Evolutionary conservation across 2,329 filamentous ascomycete species (phyloP), one percentile per base, ranked within the genome.

Genomic region (Xylariales sp.): DNA sequence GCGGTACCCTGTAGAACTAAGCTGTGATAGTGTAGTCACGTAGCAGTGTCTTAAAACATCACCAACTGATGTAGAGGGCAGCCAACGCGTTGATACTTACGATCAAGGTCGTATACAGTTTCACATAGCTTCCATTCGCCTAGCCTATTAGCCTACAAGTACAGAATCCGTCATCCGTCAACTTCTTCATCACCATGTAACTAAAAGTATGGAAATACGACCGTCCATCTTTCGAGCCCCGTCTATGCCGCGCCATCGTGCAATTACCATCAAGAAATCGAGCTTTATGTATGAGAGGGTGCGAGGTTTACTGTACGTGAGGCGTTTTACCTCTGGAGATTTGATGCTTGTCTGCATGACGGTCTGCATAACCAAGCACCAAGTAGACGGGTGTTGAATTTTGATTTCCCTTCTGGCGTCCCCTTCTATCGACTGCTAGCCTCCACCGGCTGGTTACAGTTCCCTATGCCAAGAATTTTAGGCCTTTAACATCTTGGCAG

Each of bases 401-500:
- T 10, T 10, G 31, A 11, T 18, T 14, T 7, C 16, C 31, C 7
- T 32, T 12, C 10, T 32, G 7, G 31, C 15, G 16, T 15, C 15
- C 15, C 15, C 31, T 32, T 15, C 10, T 11, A 32, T 14, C 31
- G 11, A n/a, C n/a, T n/a, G n/a, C n/a, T n/a, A n/a, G n/a, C n/a
- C n/a, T n/a, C n/a, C n/a, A n/a, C n/a, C n/a, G n/a, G n/a, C 16
- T 14, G 19, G 21, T 35, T 18, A 12, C 7, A 32, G 25, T 39
- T 31, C 16, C 31, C 38, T 22, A 22, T 33, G 4, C 19, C 20
- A n/a, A 15, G 28, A 7, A 9, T n/a, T 19, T 38, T 57, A 61
- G 49, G 60, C 55, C 40, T 54, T 51, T 61, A 98, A 75, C 56
- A 97, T 74, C 81, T 96, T 97, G 54, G 84, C 88, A 42, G 86